Percentiles rank a stretch among this genome's conserved stretches.
These are phyloP conservation scores for Saposhnikovia divaricata DNA, from an alignment of 129 eudicot genomes.

Conservation along the genomic window DNA sequence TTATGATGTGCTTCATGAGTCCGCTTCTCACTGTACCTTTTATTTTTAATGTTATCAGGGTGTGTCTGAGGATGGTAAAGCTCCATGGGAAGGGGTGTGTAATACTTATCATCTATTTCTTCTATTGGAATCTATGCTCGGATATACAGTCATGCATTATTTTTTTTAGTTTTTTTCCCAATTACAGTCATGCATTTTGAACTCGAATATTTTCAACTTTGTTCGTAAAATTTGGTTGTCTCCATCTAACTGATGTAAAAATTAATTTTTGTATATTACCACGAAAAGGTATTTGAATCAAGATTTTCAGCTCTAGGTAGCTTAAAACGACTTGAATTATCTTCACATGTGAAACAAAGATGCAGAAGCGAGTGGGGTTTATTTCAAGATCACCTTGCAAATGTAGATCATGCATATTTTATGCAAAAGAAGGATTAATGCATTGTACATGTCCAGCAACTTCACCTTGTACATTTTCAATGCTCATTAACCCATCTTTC, in stretches of 20 bases:
- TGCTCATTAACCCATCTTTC: neutral
- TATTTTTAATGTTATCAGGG: neutral
- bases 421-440: neutral
- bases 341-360: slow-evolving; percentile 13
- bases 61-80: slow-evolving; percentile 33
- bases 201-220: neutral
- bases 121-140: neutral
- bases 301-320: neutral
- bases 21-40: neutral
- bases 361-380: slow-evolving; percentile 20
- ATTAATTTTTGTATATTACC: neutral
- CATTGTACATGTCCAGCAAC: neutral
- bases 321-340: neutral
- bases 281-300: no score
- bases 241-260: neutral
- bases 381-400: slow-evolving; percentile 16
- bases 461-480: neutral
- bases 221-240: neutral
- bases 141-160: neutral
- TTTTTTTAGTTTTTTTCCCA: no score
- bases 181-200: neutral
- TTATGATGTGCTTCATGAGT: neutral
- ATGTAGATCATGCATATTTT: slow-evolving; percentile 13
- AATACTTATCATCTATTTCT: neutral
- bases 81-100: slow-evolving; percentile 63